These are phyloP conservation scores for Mesotaenium endlicherianum DNA, from an alignment of 139 green algal species.

Conservation along the genomic window DNA sequence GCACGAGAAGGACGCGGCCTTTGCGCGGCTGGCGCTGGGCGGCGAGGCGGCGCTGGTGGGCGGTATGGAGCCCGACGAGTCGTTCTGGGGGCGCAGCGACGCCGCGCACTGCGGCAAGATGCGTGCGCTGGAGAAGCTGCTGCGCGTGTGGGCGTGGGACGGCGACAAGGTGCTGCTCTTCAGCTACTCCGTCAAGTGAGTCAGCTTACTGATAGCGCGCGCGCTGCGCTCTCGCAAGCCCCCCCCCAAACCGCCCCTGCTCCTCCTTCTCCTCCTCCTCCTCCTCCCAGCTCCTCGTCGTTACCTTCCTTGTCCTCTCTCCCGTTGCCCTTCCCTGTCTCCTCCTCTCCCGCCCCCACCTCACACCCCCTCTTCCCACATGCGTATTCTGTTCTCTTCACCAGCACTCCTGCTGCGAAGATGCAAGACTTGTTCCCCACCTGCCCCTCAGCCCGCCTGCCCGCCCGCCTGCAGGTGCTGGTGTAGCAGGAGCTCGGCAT, in stretches of 20 bases:
- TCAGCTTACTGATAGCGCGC: background rate
- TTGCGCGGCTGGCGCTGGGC: slow-evolving; percentile 65
- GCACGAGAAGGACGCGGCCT: slow-evolving; percentile 17
- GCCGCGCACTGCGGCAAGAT: slow-evolving; percentile 67
- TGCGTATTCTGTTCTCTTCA: too few relatives aligned
- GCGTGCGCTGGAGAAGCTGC: slow-evolving; percentile 56
- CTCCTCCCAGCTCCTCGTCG: background rate
- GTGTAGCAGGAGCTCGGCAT: too few relatives aligned
- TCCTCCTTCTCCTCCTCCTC: background rate
- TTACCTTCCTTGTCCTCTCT: background rate
- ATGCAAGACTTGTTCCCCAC: too few relatives aligned
- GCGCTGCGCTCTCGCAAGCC: too few relatives aligned
- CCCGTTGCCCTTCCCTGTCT: background rate
- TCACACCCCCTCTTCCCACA: too few relatives aligned
- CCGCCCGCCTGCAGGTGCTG: too few relatives aligned
- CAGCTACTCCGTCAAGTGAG: slow-evolving; percentile 54
- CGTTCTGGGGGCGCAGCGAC: slow-evolving; percentile 53
- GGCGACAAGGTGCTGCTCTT: slow-evolving; percentile 70
- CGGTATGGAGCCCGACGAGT: slow-evolving; percentile 30
- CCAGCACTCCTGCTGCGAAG: too few relatives aligned
- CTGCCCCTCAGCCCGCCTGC: too few relatives aligned
- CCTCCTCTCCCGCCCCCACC: background rate
- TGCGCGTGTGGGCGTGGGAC: slow-evolving; percentile 25
- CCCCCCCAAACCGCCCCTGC: background rate
- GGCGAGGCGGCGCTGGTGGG: slow-evolving; percentile 59